These are phyloP conservation scores for Chlorencoelia australis DNA, from an alignment of 2,329 filamentous ascomycete genomes.

Conservation along the genomic window DNA sequence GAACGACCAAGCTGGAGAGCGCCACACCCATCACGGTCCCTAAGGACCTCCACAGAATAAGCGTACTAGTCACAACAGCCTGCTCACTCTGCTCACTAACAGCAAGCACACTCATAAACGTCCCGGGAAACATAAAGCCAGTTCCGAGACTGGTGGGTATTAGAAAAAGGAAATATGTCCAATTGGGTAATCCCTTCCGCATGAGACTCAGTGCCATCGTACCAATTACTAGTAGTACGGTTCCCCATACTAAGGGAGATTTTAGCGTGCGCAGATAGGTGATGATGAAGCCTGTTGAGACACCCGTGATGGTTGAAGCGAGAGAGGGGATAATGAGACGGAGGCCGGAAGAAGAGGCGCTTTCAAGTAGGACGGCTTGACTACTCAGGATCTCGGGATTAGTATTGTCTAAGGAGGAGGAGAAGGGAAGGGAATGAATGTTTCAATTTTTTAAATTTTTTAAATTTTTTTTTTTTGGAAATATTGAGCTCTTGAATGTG, in stretches of 20 bases:
- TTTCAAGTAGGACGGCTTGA: constrained; percentile 61
- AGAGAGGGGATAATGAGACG: constrained; percentile 56
- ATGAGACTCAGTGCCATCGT: constrained; percentile 40
- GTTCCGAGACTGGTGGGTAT: constrained; percentile 46
- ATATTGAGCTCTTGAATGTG: background rate
- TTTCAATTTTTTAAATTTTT: background rate
- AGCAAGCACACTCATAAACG: constrained; percentile 53
- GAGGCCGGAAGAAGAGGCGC: constrained; percentile 62
- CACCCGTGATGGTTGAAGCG: constrained; percentile 43
- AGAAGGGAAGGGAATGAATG: background rate
- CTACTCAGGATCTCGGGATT: too few species aligned
- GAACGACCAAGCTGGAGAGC: constrained; percentile 59
- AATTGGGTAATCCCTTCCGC: constrained; percentile 39
- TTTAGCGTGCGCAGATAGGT: constrained; percentile 49
- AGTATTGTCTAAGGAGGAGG: too few species aligned
- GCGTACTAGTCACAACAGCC: constrained; percentile 58
- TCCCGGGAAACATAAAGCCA: constrained; percentile 54
- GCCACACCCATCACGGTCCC: constrained; percentile 68
- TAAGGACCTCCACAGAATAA: constrained; percentile 61
- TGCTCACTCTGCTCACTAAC: constrained; percentile 50
- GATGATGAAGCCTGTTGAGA: constrained; percentile 52
- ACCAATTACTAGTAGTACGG: constrained; percentile 39
- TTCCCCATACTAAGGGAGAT: constrained; percentile 45
- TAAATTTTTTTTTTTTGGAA: background rate
- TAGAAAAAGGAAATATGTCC: constrained; percentile 45